phyloP scores from a whole-genome alignment of 2,329 filamentous ascomycete genomes.

The Westerdykella sp. region DNA sequence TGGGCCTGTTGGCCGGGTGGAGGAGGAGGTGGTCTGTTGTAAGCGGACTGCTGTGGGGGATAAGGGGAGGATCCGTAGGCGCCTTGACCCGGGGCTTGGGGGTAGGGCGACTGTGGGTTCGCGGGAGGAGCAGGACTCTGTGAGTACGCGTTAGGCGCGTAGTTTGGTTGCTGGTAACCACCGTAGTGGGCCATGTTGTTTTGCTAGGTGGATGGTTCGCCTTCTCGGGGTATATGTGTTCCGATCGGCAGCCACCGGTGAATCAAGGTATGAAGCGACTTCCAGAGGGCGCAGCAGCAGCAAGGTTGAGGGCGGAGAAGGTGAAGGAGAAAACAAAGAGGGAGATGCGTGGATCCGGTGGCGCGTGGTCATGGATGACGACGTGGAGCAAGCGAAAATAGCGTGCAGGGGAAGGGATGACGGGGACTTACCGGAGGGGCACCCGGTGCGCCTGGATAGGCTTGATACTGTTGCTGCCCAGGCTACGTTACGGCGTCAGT shows the following conservation, averaged over 20 bases:
- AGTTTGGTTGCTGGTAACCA: slow-evolving; percentile 24
- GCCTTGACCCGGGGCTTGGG: slow-evolving; percentile 38
- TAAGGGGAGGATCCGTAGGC: slow-evolving; percentile 38
- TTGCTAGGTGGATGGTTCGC: neutral
- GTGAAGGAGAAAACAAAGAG: neutral
- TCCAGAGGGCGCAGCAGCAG: neutral
- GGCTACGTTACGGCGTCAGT: slow-evolving; percentile 32
- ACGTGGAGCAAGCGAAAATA: slow-evolving; percentile 24
- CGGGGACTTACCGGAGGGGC: slow-evolving; percentile 30
- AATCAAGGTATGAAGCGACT: neutral
- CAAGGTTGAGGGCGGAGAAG: neutral
- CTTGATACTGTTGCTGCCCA: slow-evolving; percentile 50
- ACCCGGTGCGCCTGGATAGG: slow-evolving; percentile 43
- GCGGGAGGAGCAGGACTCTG: slow-evolving; percentile 18
- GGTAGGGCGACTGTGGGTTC: slow-evolving; percentile 34
- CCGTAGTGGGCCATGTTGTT: slow-evolving; percentile 29
- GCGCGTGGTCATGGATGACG: slow-evolving; percentile 24
- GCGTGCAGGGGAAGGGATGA: slow-evolving; percentile 8
- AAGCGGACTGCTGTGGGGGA: slow-evolving; percentile 29
- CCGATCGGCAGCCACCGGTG: slow-evolving; percentile 12
- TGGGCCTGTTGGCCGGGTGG: slow-evolving; percentile 22
- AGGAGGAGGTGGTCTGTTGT: slow-evolving; percentile 29
- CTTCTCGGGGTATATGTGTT: neutral
- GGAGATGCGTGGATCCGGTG: slow-evolving; percentile 6
- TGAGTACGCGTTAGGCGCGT: slow-evolving; percentile 24